A percentile compares a stretch with the other conserved stretches of the same genome.
Evolutionary conservation across 2,329 filamentous ascomycete species (phyloP).

Genomic region (Bipolaris zeicola): DNA sequence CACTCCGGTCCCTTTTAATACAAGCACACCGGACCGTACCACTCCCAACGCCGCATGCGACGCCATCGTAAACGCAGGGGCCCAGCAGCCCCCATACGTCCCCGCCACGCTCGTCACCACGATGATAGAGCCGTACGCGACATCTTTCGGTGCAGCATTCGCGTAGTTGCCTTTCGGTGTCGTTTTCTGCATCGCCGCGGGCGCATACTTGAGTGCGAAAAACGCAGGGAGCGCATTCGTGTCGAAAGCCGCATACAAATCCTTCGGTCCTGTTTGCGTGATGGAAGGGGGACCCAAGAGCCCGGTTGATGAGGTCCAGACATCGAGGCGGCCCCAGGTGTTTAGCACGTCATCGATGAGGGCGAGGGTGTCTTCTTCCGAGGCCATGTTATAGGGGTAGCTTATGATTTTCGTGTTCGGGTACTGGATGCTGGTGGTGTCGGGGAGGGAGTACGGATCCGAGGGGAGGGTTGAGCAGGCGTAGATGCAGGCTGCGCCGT

Average conservation of each 20-base stretch:
- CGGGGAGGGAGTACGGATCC: conserved; percentile 51
- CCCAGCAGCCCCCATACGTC: conserved; percentile 64
- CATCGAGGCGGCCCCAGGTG: conserved; percentile 60
- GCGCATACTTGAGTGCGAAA: conserved; percentile 68
- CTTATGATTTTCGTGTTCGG: conserved; percentile 66
- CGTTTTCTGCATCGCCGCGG: conserved; percentile 66
- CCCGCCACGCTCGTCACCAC: conserved; percentile 65
- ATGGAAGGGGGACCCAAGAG: conserved; percentile 62
- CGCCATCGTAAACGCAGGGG: conserved; percentile 65
- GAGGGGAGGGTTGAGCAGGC: conserved; percentile 58
- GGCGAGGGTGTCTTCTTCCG: conserved; percentile 64
- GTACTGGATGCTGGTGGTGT: conserved; percentile 29
- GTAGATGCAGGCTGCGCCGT: conserved; percentile 69
- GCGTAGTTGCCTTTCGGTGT: conserved; percentile 61
- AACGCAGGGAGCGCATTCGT: conserved; percentile 67
- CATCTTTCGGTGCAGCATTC: conserved; percentile 65
- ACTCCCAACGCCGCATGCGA: conserved; percentile 66
- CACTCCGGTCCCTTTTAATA: conserved; percentile 63
- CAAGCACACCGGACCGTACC: conserved; percentile 62
- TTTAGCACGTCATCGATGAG: conserved; percentile 69
- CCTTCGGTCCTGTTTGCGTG: conserved; percentile 60
- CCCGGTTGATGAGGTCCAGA: conserved; percentile 65
- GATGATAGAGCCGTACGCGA: conserved; percentile 66
- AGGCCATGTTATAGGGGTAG: conserved; percentile 64
- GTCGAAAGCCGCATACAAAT: conserved; percentile 64